Percentiles rank a stretch among this genome's conserved stretches.
phyloP scores from a whole-genome alignment of 2,329 filamentous ascomycete genomes.

The Lasiodiplodia theobromae region DNA sequence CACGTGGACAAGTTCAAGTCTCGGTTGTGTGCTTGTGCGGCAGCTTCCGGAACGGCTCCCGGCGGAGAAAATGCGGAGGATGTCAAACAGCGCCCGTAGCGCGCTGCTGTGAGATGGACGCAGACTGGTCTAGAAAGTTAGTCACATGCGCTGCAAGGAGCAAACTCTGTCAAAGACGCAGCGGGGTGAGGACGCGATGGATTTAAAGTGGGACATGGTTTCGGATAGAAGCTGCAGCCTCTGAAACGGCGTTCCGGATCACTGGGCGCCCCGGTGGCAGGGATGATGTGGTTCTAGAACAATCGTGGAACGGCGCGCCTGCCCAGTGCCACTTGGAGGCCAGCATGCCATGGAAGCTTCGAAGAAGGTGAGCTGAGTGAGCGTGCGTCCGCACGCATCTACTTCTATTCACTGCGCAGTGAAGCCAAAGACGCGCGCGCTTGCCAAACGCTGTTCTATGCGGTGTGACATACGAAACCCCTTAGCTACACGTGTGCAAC shows the following conservation, averaged over 20 bases:
- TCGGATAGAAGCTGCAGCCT: conserved; percentile 18
- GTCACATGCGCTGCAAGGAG: not conserved
- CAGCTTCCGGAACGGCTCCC: not conserved
- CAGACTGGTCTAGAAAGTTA: not conserved
- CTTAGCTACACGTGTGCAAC: conserved; percentile 12
- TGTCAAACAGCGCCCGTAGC: not conserved
- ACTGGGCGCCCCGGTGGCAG: conserved; percentile 19
- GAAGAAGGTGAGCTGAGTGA: not conserved
- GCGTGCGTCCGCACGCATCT: not conserved
- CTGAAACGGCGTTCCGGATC: conserved; percentile 18
- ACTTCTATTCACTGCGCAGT: not conserved
- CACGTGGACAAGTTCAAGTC: not conserved
- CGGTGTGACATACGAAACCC: not conserved
- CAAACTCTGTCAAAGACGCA: not conserved
- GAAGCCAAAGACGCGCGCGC: not conserved
- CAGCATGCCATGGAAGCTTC: not conserved
- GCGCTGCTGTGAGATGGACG: not conserved
- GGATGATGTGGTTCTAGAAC: conserved; percentile 20
- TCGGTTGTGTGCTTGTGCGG: too few relatives aligned
- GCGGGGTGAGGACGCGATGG: conserved; percentile 1
- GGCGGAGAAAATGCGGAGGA: not conserved
- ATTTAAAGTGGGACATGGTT: conserved; percentile 26
- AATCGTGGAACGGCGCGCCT: not conserved
- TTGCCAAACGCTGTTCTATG: not conserved
- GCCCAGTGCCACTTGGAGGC: conserved; percentile 13